A percentile compares a stretch with the other conserved stretches of the same genome.
Evolutionary conservation across 805 yeast species (phyloP).

Genomic region (Starmerella stellata): DNA sequence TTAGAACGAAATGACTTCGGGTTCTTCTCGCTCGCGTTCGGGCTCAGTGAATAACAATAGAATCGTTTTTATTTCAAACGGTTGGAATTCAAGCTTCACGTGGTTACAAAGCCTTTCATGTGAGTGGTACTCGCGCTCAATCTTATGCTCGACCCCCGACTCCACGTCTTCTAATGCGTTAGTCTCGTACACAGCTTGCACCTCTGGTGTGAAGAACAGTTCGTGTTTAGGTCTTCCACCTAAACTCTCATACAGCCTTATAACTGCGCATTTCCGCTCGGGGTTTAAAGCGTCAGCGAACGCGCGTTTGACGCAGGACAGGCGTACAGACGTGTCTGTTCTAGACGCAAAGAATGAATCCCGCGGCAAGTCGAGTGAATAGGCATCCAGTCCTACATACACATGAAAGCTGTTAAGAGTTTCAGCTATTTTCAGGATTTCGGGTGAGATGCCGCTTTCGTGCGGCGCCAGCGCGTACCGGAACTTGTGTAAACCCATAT

Average conservation of each 20-base stretch:
- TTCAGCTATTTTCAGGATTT: conserved; percentile 49
- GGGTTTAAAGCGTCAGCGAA: not conserved
- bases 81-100: conserved; percentile 32
- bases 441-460: conserved; percentile 40
- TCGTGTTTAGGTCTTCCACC: conserved; percentile 64
- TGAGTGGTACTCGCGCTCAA: too few relatives aligned
- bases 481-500: conserved; percentile 74
- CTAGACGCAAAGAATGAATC: conserved; percentile 7
- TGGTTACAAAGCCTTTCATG: too few relatives aligned
- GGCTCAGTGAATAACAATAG: conserved; percentile 26
- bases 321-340: conserved; percentile 28
- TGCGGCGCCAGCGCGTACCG: conserved; percentile 78
- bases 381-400: conserved; percentile 5
- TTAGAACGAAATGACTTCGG: too few relatives aligned
- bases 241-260: conserved; percentile 70
- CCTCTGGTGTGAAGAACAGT: too few relatives aligned
- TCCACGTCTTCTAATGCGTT: conserved; percentile 27
- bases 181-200: conserved; percentile 35
- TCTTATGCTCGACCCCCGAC: conserved; percentile 18
- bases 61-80: conserved; percentile 62
- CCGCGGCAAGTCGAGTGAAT: not conserved
- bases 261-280: conserved; percentile 32
- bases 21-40: too few relatives aligned
- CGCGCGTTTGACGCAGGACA: conserved; percentile 18
- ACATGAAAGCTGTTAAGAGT: not conserved